Evolutionary conservation across 352 stramenopile genomes (phyloP), one percentile per base, ranked within the genome.

Genomic region (Plasmopara halstedii): DNA sequence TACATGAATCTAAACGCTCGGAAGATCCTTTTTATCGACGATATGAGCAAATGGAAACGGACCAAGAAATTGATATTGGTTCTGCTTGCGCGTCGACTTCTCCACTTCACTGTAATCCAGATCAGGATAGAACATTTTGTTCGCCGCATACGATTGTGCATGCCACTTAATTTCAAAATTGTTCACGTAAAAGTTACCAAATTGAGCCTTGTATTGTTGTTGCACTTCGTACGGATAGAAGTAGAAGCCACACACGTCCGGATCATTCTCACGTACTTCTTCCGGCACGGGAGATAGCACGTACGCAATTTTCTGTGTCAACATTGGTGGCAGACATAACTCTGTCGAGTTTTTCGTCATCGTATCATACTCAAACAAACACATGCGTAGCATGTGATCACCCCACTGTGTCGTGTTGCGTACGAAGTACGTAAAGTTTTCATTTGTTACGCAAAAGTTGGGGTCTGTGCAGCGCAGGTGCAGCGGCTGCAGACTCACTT

Each of bases 161-260:
- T 80, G 56, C 75, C 75, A 85, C 53, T 79, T 46, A 40, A 87
- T 60, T 34, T 82, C 64, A 44, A 83, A 85, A 46, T 77, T 73
- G 63, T 85, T 83, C 33, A 85, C 64, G 56, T 80, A 85, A 33
- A 87, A 84, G 51, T 72, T 69, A 42, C 70, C 63, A 35, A 87
- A 83, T 37, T 69, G 56, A 42, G 46, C 53, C 47, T 64, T 62
- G 53, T 85, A 82, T 48, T 71, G 56, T 51, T 72, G 68, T 42
- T 67, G 58, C 42, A 83, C 62, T 37, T 83, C 75, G 54, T 85
- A 87, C 46, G 73, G 75, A 56, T 84, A 81, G 26, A 85, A 79
- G 62, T 87, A 87, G 52, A 77, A 82, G 35, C 75, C 75, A 38
- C 72, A 87, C 35, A 79, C 62, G 36, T 87, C 70, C 25, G 65